A percentile compares a stretch with the other conserved stretches of the same genome.
Conservation (phyloP, 805 yeast species). For the Wickerhamiella azyma region DNA sequence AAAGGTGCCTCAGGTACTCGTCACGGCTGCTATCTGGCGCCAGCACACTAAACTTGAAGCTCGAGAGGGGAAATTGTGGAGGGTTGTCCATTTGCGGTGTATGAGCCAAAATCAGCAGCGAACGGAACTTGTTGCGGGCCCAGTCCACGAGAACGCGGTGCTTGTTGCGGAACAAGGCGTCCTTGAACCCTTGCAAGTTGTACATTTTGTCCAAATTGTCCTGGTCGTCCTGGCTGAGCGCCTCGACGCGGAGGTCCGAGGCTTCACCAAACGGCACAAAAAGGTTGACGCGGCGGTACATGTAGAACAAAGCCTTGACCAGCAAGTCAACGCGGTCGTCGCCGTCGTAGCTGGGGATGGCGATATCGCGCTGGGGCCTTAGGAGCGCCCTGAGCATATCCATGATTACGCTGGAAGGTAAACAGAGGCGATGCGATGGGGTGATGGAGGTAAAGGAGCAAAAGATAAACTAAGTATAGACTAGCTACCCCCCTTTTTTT, state of each 20-base stretch:
- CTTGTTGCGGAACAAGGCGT: conserved; percentile 36
- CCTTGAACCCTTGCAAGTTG: conserved; percentile 34
- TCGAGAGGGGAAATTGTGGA: conserved; percentile 22
- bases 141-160: conserved; percentile 55
- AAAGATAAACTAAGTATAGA: no score
- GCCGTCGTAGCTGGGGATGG: conserved; percentile 36
- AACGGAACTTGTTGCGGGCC: conserved; percentile 50
- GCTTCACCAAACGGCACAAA: conserved; percentile 9
- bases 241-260: conserved; percentile 13
- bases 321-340: conserved; percentile 54
- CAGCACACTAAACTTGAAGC: conserved; percentile 29
- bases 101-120: conserved; percentile 42
- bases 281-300: conserved; percentile 33
- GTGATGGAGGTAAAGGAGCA: no score
- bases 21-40: conserved; percentile 32
- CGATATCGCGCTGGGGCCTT: conserved; percentile 27
- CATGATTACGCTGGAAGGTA: conserved; percentile 12
- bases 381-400: conserved; percentile 25
- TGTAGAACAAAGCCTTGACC: conserved; percentile 43
- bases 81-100: conserved; percentile 31
- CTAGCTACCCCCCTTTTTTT: no score
- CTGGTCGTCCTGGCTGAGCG: conserved; percentile 19
- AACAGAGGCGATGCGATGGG: no score
- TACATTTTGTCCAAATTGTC: conserved; percentile 43
- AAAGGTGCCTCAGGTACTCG: conserved; percentile 33